Evolutionary conservation across 257 asterid genomes (phyloP).

Genomic region (Jaltomata sinuosa): DNA sequence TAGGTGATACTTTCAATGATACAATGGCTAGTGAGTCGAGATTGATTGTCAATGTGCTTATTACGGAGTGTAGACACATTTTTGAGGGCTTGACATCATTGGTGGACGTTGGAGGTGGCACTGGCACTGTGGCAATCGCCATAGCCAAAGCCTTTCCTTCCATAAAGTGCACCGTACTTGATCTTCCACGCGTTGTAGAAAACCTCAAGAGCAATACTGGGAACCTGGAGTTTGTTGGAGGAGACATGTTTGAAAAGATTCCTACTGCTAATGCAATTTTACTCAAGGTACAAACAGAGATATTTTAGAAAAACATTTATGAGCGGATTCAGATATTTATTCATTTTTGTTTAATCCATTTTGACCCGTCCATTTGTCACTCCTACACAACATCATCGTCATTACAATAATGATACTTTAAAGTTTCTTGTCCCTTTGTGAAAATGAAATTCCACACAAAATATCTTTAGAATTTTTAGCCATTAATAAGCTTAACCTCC

Average conservation of each 20-base stretch:
- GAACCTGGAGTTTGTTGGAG: neutral
- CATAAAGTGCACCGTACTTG: neutral
- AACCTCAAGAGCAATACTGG: neutral
- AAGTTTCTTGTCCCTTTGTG: too few species aligned
- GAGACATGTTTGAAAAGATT: neutral
- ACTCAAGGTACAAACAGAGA: neutral
- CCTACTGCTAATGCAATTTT: neutral
- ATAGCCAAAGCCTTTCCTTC: neutral
- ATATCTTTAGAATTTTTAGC: too few species aligned
- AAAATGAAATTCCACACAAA: too few species aligned
- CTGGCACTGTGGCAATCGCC: neutral
- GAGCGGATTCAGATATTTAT: too few species aligned
- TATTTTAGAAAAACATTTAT: neutral
- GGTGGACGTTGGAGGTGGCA: neutral
- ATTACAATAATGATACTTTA: too few species aligned
- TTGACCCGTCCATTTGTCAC: too few species aligned
- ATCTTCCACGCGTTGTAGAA: neutral
- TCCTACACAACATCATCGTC: too few species aligned
- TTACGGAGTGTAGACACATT: neutral
- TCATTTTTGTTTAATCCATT: too few species aligned
- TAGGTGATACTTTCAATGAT: neutral
- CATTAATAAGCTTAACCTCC: too few species aligned
- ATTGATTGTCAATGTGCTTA: neutral
- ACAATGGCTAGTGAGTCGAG: neutral
- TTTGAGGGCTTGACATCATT: neutral